Conservation (phyloP, 169 alveolate genomes). For the Eimeria zaria region DNA sequence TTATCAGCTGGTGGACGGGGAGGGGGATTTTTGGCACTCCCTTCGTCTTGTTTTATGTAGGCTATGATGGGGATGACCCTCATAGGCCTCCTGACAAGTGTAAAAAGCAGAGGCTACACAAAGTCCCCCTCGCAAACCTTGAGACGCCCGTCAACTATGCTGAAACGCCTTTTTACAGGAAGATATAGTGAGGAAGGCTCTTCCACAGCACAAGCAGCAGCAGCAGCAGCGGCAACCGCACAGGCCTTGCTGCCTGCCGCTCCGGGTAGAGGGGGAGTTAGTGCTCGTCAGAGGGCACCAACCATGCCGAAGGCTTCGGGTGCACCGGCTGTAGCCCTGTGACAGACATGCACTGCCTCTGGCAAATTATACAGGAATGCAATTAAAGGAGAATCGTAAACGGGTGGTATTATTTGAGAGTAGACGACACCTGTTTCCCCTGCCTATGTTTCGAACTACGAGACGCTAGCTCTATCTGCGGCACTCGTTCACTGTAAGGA, state of each 20-base stretch:
- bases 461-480: background rate
- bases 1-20: slow-evolving; percentile 48
- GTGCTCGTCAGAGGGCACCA: background rate
- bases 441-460: background rate
- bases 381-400: no score
- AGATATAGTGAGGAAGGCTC: background rate
- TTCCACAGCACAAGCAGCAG: background rate
- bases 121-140: background rate
- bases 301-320: background rate
- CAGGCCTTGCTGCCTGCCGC: background rate
- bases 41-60: slow-evolving; percentile 3
- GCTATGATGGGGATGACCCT: slow-evolving; percentile 15
- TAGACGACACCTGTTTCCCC: background rate
- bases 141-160: background rate
- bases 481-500: background rate
- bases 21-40: background rate
- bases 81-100: background rate
- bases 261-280: background rate
- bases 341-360: background rate
- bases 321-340: background rate
- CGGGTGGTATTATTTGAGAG: no score
- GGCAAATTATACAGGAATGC: no score
- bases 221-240: slow-evolving; percentile 5
- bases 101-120: background rate
- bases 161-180: background rate